Evolutionary conservation across 208 protist genomes (phyloP), one percentile per base, ranked within the genome.

Genomic region (Trypanosomatidae sp.): DNA sequence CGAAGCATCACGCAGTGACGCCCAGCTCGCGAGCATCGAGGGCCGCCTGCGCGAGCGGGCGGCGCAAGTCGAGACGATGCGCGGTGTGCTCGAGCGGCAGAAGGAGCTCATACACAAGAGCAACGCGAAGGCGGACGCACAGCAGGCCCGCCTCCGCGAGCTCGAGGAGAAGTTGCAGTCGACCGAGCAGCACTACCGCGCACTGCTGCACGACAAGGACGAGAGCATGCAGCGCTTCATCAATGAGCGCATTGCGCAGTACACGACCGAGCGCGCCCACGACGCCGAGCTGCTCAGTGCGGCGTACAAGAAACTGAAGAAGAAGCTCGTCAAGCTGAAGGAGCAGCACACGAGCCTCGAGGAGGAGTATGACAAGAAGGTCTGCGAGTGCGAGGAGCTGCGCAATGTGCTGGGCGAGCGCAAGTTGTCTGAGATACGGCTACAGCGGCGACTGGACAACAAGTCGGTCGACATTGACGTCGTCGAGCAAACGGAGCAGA

Each of bases 341-440:
- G 67, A 63, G n/a, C 56, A 68, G 38, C 25, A 80, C 20, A 54
- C 51, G 10, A 22, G 66, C 32, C 52, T 71, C 43, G 66, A 85
- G 43, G 61, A 56, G 28, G 62, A 72, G 37, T 91, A 71, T 57
- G 82, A 91, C 59, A 57, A 57, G 28, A 91, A 91, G 56, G 66
- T 91, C 21, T 78, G 63, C 55, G 82, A 91, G 61, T 88, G 74
- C 59, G 82, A 79, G 48, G 76, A 91, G 18, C 68, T 91, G 42
- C 66, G 73, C 37, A 68, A 77, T 26, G 53, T 52, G 1, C 47
- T 91, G 30, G 66, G 71, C 24, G 82, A 88, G 56, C 80, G 85
- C 19, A 91, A 91, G 51, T 50, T 91, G 20, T 55, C 79, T 46
- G 55, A 77, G 40, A 61, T 91, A 51, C 57, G 63, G 21, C 44